These are phyloP conservation scores for Sclerotiophoma versabilis DNA, from an alignment of 2,329 filamentous ascomycete genomes.

Conservation along the genomic window DNA sequence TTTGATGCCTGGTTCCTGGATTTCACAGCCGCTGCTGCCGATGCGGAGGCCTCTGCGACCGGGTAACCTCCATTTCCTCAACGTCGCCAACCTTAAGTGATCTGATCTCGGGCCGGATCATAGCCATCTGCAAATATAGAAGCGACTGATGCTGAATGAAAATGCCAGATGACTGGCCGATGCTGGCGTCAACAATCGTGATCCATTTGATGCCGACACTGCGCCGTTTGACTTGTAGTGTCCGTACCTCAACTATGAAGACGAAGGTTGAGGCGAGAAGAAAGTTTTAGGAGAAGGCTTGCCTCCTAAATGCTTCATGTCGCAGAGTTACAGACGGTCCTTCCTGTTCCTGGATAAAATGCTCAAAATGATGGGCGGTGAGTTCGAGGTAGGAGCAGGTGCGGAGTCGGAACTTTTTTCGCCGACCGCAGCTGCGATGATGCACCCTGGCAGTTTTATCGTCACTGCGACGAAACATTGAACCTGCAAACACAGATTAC, in stretches of 20 bases:
- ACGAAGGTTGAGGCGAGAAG: neutral
- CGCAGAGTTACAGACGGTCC: neutral
- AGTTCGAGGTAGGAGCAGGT: constrained; percentile 1
- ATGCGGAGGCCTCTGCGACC: neutral
- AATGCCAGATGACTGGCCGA: neutral
- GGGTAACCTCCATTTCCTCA: constrained; percentile 9
- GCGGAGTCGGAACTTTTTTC: constrained; percentile 12
- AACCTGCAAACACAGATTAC: constrained; percentile 5
- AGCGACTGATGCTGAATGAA: constrained; percentile 7
- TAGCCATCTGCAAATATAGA: neutral
- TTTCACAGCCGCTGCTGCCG: constrained; percentile 7
- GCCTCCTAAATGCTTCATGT: neutral
- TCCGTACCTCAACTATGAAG: neutral
- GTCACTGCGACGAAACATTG: constrained; percentile 16
- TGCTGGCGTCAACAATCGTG: constrained; percentile 2
- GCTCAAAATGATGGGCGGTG: constrained; percentile 5
- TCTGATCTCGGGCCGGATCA: constrained; percentile 9
- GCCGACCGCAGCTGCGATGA: constrained; percentile 13
- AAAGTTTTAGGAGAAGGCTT: neutral
- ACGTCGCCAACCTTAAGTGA: constrained; percentile 1
- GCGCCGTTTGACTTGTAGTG: constrained; percentile 1
- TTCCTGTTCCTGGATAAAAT: constrained; percentile 1
- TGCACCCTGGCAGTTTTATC: constrained; percentile 17
- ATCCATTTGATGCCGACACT: neutral
- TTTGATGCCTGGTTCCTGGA: constrained; percentile 16